A percentile compares a stretch with the other conserved stretches of the same genome.
Conservation (phyloP, 2,329 filamentous ascomycete genomes). For the Sarocladium brachiariae region DNA sequence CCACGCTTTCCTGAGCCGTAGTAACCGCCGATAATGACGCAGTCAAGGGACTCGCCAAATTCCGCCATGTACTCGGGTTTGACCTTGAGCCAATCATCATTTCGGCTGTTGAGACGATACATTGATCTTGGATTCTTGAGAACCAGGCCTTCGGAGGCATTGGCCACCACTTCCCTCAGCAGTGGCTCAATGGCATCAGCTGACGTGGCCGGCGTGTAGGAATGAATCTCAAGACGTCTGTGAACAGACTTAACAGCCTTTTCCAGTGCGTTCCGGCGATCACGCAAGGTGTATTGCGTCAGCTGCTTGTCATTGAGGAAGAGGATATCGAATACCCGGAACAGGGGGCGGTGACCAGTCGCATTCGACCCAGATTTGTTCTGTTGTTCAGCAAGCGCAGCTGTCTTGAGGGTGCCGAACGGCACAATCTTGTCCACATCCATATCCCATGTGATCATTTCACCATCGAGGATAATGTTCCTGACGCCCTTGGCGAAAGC, state of each 20-base stretch:
- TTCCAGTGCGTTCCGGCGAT: conserved; percentile 70
- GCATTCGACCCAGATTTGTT: conserved; percentile 47
- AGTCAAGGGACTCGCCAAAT: conserved; percentile 88
- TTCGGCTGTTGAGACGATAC: conserved; percentile 82
- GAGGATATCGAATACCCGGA: conserved; percentile 84
- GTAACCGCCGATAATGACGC: conserved; percentile 84
- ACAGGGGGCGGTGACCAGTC: conserved; percentile 58
- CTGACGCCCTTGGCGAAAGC: conserved; percentile 73
- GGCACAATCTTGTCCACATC: conserved; percentile 75
- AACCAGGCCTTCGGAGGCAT: conserved; percentile 83
- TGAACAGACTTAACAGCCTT: conserved; percentile 62
- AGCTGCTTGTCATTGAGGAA: conserved; percentile 77
- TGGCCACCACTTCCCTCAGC: conserved; percentile 76
- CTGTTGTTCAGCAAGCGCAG: conserved; percentile 71
- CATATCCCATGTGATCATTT: conserved; percentile 98
- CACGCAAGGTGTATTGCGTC: conserved; percentile 74
- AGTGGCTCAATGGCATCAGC: conserved; percentile 70
- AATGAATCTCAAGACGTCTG: conserved; percentile 77
- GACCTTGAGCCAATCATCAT: conserved; percentile 97
- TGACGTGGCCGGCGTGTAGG: conserved; percentile 58
- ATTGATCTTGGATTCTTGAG: conserved; percentile 86
- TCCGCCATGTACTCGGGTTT: conserved; percentile 98
- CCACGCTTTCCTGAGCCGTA: conserved; percentile 84
- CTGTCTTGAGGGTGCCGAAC: conserved; percentile 91
- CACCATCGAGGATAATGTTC: conserved; percentile 88